A percentile compares a stretch with the other conserved stretches of the same genome.
phyloP scores from a whole-genome alignment of 176 grass and related monocot genomes.

The Tillandsia fasciculata region DNA sequence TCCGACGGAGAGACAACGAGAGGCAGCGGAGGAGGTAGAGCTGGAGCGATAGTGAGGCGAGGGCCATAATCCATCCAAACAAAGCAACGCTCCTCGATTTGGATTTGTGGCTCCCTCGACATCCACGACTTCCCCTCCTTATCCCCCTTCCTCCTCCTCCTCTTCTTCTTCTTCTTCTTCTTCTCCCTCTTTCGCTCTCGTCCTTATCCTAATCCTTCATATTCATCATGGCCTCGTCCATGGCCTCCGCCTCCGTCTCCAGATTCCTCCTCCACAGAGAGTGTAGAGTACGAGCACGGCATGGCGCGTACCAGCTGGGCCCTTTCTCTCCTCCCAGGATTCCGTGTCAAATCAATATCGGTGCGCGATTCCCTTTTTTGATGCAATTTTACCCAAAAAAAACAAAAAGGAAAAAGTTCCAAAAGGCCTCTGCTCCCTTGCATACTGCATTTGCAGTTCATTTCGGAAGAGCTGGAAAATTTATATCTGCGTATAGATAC shows the following conservation, averaged over 20 bases:
- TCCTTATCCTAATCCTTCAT: not conserved
- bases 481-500: too few relatives aligned
- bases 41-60: not conserved
- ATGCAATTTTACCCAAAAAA: too few relatives aligned
- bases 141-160: not conserved
- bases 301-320: constrained; percentile 3
- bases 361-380: not conserved
- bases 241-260: constrained; percentile 78
- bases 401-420: too few relatives aligned
- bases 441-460: too few relatives aligned
- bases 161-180: not conserved
- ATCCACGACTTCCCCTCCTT: not conserved
- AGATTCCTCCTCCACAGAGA: constrained; percentile 41
- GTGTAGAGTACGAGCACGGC: constrained; percentile 12
- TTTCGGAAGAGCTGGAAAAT: too few relatives aligned
- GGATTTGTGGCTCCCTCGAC: not conserved
- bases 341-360: not conserved
- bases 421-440: too few relatives aligned
- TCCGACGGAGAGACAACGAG: too few relatives aligned
- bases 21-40: not conserved
- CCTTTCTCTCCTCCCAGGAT: constrained; percentile 4
- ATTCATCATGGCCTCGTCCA: constrained; percentile 9
- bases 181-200: not conserved
- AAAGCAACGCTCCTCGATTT: not conserved
- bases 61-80: not conserved